These are phyloP conservation scores for Boletus subcaerulescens DNA, from an alignment of 768 basidiomycete species.

Conservation along the genomic window DNA sequence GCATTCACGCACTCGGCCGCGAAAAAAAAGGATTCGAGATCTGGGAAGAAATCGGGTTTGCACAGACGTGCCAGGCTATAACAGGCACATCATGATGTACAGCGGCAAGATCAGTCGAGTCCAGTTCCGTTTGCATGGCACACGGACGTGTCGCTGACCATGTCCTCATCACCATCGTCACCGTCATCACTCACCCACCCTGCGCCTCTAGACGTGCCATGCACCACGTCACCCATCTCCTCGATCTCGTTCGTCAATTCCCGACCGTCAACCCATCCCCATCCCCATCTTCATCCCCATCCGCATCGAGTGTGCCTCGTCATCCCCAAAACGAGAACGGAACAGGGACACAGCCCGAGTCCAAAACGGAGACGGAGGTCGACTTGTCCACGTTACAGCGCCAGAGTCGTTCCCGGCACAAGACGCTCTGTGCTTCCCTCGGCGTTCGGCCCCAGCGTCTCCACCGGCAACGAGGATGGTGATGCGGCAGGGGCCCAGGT, in stretches of 20 bases:
- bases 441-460: slow-evolving; percentile 52
- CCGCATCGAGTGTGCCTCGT: too few species aligned
- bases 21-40: slow-evolving; percentile 93
- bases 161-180: too few species aligned
- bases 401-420: slow-evolving; percentile 86
- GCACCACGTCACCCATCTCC: slow-evolving; percentile 65
- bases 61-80: slow-evolving; percentile 63
- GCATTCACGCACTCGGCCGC: slow-evolving; percentile 81
- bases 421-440: slow-evolving; percentile 77
- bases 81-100: slow-evolving; percentile 21
- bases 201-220: slow-evolving; percentile 45
- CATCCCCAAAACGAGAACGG: too few species aligned
- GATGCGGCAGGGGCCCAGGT: too few species aligned
- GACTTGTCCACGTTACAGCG: slow-evolving; percentile 78
- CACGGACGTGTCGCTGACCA: too few species aligned
- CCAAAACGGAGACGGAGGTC: too few species aligned
- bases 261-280: slow-evolving; percentile 62
- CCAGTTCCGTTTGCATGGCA: too few species aligned
- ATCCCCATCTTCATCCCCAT: too few species aligned
- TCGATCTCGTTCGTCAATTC: slow-evolving; percentile 71
- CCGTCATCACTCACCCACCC: not conserved
- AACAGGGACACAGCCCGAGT: too few species aligned
- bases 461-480: not conserved
- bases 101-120: slow-evolving; percentile 16
- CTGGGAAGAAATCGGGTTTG: slow-evolving; percentile 95